Evolutionary conservation across 192 early-diverging fungal species (phyloP), one percentile per base, ranked within the genome.

Genomic region (Coemansia sp.): DNA sequence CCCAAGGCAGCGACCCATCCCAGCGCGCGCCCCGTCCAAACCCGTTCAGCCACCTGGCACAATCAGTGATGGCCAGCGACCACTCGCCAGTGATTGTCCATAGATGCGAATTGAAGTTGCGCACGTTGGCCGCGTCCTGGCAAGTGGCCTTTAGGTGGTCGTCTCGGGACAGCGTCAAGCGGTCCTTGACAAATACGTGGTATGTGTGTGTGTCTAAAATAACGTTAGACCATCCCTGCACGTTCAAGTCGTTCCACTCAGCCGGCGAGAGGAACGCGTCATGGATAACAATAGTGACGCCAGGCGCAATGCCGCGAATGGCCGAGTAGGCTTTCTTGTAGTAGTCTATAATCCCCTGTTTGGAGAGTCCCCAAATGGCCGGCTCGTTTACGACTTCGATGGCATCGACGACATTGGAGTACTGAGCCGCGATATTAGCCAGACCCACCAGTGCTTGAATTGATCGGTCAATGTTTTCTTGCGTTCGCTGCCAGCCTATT

Each of bases 21-120:
- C 87, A 91, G 8, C 89, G 77, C 19, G 86, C 76, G 10, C 85
- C 86, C 25, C 59, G 53, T 24, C 79, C 82, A 49, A 90, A 76
- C 2, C 91, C 91, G 65, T 91, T 92, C 29, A 92, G 74, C 79
- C 86, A 91, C 12, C 77, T 87, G 36, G 88, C 86, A 64, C 91
- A 92, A 53, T 92, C 89, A 17, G 88, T 89, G 20, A 76, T 86
- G n/a, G 89, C 90, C 29, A 88, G 67, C 19, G 89, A 89, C 77
- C 87, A 92, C 54, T 92, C 91, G 12, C 91, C 91, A 0, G 89
- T 88, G 72, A 92, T 83, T 3, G 89, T 90, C 45, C 80, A 83
- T 35, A 83, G 31, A 12, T 64, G 62, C 2, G 53, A 37, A 19
- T 76, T 80, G 25, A 83, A 84, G 0, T 65, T 40, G 38, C 64